Base-by-base conservation (phyloP, 2,329 filamentous ascomycete genomes). In the Xylaria sp. region DNA sequence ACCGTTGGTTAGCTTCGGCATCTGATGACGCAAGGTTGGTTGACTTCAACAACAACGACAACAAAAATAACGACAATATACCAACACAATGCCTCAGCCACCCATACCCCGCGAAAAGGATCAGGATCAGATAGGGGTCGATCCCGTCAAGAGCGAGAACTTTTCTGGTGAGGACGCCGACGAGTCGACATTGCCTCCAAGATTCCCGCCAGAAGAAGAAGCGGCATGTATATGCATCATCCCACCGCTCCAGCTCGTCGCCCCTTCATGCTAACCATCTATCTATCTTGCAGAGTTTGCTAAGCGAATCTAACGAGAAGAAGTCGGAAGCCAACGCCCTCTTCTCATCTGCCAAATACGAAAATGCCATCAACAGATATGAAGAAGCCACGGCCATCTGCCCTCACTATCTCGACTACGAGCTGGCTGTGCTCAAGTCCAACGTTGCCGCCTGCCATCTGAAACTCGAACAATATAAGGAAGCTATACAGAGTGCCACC, bases 361-460 rank as follows among this genome's bases (percentile, higher is more conserved):
- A 90, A 64, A 89, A 91, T 70, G 95, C 95, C 46, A 90, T 98
- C 70, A 87, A 90, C 72, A 91, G 87, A 68, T 98, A 98, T 81
- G 91, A 94, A 75, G 88, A 91, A 72, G 94, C 96, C 25, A 84
- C 97, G 3, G 85, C 89, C 13, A 87, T 90, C 8, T 94, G 93
- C 75, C 95, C 95, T 1, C 90, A 89, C 71, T 97, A 97, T 78
- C 87, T 97, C 30, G 90, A 95, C 78, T 97, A 93, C 81, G 93
- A 97, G 73, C 85, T 95, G 70, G 93, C 94, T 30, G 93, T 98
- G 10, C 84, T 98, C 6, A 89, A 91, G 67, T 94, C 92, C 78
- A 98, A 98, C 82, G 91, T 97, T 72, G 88, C 95, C 1, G 95
- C 94, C 10, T 97, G 94, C 77, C 89, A 97, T 74, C 79, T 98